phyloP scores from a whole-genome alignment of 305 asterid genomes.

The Rubia tinctorum region DNA sequence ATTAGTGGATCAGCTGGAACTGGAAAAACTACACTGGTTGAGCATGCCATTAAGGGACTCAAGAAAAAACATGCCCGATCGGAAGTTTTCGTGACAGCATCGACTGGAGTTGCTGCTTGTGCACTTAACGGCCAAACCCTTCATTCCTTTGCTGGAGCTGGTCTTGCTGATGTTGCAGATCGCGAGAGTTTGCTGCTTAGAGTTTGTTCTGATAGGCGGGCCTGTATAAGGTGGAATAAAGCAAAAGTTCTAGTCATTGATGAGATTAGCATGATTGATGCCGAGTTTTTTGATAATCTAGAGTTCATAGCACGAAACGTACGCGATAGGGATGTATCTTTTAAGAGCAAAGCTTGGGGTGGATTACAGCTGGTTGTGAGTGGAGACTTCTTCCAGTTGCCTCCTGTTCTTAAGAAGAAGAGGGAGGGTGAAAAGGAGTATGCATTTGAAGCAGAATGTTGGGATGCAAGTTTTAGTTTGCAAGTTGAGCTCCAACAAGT shows the following conservation, averaged over 20 bases:
- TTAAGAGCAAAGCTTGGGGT: slow-evolving; percentile 50
- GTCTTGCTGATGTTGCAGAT: slow-evolving; percentile 31
- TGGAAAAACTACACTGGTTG: slow-evolving; percentile 55
- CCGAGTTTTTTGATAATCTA: slow-evolving; percentile 46
- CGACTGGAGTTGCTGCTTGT: slow-evolving; percentile 78
- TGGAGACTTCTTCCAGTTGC: slow-evolving; percentile 77
- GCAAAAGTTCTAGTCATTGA: slow-evolving; percentile 57
- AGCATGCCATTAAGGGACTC: slow-evolving; percentile 42
- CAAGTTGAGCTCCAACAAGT: slow-evolving; percentile 52
- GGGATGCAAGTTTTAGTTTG: slow-evolving; percentile 56
- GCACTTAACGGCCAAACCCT: slow-evolving; percentile 65
- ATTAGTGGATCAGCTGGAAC: slow-evolving; percentile 82
- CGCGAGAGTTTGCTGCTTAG: slow-evolving; percentile 31
- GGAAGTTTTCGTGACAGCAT: slow-evolving; percentile 62
- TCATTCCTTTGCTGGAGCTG: slow-evolving; percentile 74
- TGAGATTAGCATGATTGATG: slow-evolving; percentile 67
- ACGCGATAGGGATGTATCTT: slow-evolving; percentile 21
- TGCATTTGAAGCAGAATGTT: slow-evolving; percentile 76
- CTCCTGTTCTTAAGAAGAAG: slow-evolving; percentile 41
- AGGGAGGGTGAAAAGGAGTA: slow-evolving; percentile 30
- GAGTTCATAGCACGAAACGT: slow-evolving; percentile 44
- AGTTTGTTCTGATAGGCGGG: slow-evolving; percentile 37
- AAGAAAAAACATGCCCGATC: slow-evolving; percentile 48
- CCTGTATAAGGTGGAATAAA: slow-evolving; percentile 52
- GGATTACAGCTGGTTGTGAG: slow-evolving; percentile 75